Base-by-base conservation (phyloP, 208 protist genomes). In the Leishmania braziliensis region DNA sequence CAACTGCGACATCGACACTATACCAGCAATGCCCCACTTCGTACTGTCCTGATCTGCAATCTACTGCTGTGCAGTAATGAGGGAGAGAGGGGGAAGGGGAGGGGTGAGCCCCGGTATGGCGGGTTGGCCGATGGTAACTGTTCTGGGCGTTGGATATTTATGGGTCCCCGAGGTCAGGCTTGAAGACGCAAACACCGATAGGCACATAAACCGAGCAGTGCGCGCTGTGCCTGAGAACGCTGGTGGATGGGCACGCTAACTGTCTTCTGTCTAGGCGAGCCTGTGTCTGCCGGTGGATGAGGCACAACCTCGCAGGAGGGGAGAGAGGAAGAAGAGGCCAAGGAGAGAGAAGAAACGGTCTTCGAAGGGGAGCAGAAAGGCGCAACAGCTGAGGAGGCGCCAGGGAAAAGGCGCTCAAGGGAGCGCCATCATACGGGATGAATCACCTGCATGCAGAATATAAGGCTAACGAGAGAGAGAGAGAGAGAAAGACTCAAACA, bases 1-100 rank as follows among this genome's bases (percentile, higher is more conserved):
- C 43, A 89, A 94, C 63, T 92, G 91, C n/a, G 91, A 95, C 60
- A 93, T 84, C 84, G 89, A 36, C 74, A 54, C 33, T 26, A 33
- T 73, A 5, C 39, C 62, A 16, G 62, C 62, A 33, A 39, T 39
- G 9, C 58, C 8, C 26, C 58, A 33, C 58, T 26, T 63, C 26
- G 5, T 29, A 4, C 9, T 63, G 58, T 12, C 16, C 58, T 29
- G 58, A 63, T 63, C 26, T 63, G 26, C 6, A 33, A 33, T 63
- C 26, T 29, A 10, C 56, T 62, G 56, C 56, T 3, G 23, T 29
- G 60, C n/a, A 18, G 60, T n/a, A 66, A 14, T 36, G 60, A 9
- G 6, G 8, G 26, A n/a, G 58, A 63, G 29, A 10, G 62, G 3
- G 12, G 10, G 3, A 66, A 33, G 4, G 12, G 18, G 26, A 68